Conservation (phyloP, 495 filamentous ascomycete genomes). For the Daldinia loculata region DNA sequence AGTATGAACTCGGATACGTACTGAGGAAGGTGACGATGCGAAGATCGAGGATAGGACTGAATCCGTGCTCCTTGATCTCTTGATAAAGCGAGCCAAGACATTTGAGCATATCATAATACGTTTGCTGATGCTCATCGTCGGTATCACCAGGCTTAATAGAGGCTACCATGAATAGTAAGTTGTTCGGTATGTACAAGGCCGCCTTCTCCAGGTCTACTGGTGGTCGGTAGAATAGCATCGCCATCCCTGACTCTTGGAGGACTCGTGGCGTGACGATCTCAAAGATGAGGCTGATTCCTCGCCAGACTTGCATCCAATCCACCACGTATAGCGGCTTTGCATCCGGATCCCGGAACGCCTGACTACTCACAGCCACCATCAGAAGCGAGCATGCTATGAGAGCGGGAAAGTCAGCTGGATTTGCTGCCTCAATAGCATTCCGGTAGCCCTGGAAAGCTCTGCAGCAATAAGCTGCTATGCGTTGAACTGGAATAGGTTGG, state of each 20-base stretch:
- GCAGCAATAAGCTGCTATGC: constrained; percentile 51
- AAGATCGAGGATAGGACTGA: constrained; percentile 48
- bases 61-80: constrained; percentile 50
- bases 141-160: constrained; percentile 46
- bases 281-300: constrained; percentile 55
- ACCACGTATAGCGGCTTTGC: constrained; percentile 50
- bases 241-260: constrained; percentile 47
- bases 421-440: constrained; percentile 51
- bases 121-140: constrained; percentile 42
- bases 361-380: constrained; percentile 51
- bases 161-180: constrained; percentile 56
- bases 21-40: constrained; percentile 54
- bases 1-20: constrained; percentile 12
- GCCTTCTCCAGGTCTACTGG: constrained; percentile 49
- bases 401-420: constrained; percentile 51
- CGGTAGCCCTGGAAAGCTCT: constrained; percentile 57
- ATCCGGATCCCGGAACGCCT: constrained; percentile 53
- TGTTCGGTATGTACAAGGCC: constrained; percentile 47
- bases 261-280: constrained; percentile 38
- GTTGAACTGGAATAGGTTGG: constrained; percentile 37
- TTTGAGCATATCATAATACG: constrained; percentile 51
- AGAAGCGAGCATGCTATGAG: constrained; percentile 54
- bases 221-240: constrained; percentile 51
- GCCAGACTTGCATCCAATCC: constrained; percentile 59
- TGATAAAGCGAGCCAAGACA: constrained; percentile 56